Percentiles rank a stretch among this genome's conserved stretches.
Conservation (phyloP, 441 rosid genomes). For the Croton setiger region DNA sequence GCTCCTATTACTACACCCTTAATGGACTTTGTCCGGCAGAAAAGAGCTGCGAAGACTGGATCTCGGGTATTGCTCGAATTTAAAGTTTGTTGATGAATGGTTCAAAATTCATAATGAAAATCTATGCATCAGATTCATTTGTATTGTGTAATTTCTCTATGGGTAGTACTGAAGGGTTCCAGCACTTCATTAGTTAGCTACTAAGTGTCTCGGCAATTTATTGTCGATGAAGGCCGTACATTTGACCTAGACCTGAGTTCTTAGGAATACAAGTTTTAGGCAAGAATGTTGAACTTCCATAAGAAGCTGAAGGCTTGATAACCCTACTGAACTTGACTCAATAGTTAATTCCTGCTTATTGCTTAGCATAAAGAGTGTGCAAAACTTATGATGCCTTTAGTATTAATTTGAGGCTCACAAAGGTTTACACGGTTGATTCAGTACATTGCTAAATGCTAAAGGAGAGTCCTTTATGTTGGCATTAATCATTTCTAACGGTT, state of each 20-base stretch:
- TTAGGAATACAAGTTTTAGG: background rate
- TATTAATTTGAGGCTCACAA: background rate
- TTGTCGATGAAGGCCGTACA: background rate
- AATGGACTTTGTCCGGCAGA: slow-evolving; percentile 79
- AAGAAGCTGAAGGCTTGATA: background rate
- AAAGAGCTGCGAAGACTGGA: slow-evolving; percentile 65
- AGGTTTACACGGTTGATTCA: background rate
- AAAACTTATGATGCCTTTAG: background rate
- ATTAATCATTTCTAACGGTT: background rate
- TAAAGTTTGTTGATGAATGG: slow-evolving; percentile 6
- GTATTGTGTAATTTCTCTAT: background rate
- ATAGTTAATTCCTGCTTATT: background rate
- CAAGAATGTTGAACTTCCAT: background rate
- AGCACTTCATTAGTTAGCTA: background rate
- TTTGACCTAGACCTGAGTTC: background rate
- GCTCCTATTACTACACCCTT: slow-evolving; percentile 58
- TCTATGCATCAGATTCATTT: background rate
- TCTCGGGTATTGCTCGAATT: slow-evolving; percentile 45
- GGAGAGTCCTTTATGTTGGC: background rate
- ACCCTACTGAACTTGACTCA: background rate
- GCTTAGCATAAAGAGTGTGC: background rate
- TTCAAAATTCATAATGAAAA: background rate
- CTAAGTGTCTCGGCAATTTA: background rate
- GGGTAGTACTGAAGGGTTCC: background rate
- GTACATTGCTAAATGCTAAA: background rate